Percentiles rank a stretch among this genome's conserved stretches.
Conservation (phyloP, 148 eudicot genomes). For the Vaccinium vitisidaea region DNA sequence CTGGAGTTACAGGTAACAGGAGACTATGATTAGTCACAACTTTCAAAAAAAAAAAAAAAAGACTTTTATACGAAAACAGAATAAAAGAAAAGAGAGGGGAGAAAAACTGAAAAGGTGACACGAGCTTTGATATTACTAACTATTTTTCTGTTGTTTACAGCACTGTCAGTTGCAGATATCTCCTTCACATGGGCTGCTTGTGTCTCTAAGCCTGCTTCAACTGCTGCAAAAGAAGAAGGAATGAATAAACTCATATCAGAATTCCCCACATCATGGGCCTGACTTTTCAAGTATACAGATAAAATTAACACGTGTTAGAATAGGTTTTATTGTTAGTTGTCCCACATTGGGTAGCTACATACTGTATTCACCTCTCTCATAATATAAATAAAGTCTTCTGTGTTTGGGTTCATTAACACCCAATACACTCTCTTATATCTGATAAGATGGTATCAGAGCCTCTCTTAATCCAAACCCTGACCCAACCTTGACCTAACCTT, state of each 20-base stretch:
- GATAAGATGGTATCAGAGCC: too few species aligned
- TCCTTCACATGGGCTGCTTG: constrained; percentile 39
- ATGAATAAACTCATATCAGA: constrained; percentile 6
- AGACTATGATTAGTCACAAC: neutral
- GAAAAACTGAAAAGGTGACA: neutral
- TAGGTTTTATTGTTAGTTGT: too few species aligned
- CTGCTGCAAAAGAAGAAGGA: constrained; percentile 30
- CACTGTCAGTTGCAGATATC: constrained; percentile 39
- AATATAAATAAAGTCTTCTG: too few species aligned
- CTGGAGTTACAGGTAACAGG: neutral
- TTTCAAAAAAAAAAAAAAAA: neutral
- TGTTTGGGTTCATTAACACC: too few species aligned
- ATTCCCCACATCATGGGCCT: neutral
- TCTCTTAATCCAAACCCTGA: too few species aligned
- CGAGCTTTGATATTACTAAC: constrained; percentile 22
- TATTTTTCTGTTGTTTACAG: constrained; percentile 52
- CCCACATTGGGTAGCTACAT: too few species aligned
- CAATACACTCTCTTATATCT: too few species aligned
- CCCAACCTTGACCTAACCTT: too few species aligned
- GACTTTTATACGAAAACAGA: neutral
- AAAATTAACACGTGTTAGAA: neutral
- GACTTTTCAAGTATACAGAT: neutral
- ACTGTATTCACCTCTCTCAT: too few species aligned
- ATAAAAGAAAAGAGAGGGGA: neutral
- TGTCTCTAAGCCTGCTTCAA: constrained; percentile 29